A percentile compares a stretch with the other conserved stretches of the same genome.
phyloP scores from a whole-genome alignment of 257 asterid species.

The Solanum habrochaites region DNA sequence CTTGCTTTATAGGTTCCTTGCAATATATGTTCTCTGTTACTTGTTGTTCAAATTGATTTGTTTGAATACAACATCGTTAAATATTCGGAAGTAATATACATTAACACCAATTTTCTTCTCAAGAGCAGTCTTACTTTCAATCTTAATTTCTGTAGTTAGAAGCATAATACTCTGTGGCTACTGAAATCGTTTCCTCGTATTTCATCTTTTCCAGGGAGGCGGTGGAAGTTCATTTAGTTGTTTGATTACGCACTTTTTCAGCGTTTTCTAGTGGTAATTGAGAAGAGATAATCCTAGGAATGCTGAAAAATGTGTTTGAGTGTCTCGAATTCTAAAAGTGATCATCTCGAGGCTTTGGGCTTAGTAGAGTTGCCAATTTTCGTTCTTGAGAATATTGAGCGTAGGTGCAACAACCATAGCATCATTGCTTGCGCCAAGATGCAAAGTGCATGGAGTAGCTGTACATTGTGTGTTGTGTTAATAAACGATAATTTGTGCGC shows the following conservation, averaged over 20 bases:
- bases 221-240: not conserved
- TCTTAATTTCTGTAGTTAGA: not conserved
- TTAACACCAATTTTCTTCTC: not conserved
- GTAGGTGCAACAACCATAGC: not conserved
- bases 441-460: not conserved
- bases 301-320: constrained; percentile 33
- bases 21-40: not conserved
- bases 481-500: constrained; percentile 7
- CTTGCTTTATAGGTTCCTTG: not conserved
- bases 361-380: constrained; percentile 4
- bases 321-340: constrained; percentile 4
- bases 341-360: constrained; percentile 7
- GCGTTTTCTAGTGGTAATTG: not conserved
- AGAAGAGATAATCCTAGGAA: constrained; percentile 16
- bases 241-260: not conserved
- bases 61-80: not conserved
- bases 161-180: not conserved
- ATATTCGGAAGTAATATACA: not conserved
- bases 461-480: constrained; percentile 1
- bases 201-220: not conserved
- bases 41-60: not conserved
- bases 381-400: constrained; percentile 14
- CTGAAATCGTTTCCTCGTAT: not conserved
- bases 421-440: not conserved
- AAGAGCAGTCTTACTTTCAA: not conserved